Conservation (phyloP, 176 grass and related monocot species). For the Bromus sterilis region DNA sequence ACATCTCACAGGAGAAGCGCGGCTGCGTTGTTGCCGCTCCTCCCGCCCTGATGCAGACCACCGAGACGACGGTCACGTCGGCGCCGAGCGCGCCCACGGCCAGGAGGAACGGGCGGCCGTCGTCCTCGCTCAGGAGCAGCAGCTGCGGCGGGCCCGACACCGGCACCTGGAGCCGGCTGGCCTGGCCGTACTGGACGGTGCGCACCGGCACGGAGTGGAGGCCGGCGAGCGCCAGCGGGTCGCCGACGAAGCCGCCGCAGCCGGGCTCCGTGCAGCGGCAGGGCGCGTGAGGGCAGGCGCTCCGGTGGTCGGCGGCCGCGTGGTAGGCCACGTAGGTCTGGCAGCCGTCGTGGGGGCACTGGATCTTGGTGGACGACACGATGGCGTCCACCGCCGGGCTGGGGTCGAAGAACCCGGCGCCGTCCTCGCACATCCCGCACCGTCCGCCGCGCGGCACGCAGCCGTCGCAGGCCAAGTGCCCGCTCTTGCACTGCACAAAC, state of each 20-base stretch:
- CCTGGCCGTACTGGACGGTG: neutral
- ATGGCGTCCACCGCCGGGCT: conserved; percentile 2
- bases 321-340: neutral
- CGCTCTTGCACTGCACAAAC: neutral
- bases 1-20: conserved; percentile 15
- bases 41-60: neutral
- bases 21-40: neutral
- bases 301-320: neutral
- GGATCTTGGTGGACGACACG: neutral
- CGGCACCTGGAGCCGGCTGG: neutral
- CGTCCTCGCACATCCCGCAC: neutral
- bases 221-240: neutral
- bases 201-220: neutral
- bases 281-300: conserved; percentile 6
- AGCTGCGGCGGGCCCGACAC: neutral
- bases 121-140: neutral
- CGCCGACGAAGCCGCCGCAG: conserved; percentile 15
- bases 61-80: neutral
- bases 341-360: conserved; percentile 19
- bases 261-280: conserved; percentile 21
- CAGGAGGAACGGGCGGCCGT: conserved; percentile 14
- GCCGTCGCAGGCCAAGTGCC: neutral
- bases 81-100: neutral
- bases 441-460: neutral
- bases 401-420: neutral